Percentiles rank a stretch among this genome's conserved stretches.
These are phyloP conservation scores for carrot (Daucus carota) DNA, from an alignment of 129 eudicot genomes.

Conservation along the genomic window DNA sequence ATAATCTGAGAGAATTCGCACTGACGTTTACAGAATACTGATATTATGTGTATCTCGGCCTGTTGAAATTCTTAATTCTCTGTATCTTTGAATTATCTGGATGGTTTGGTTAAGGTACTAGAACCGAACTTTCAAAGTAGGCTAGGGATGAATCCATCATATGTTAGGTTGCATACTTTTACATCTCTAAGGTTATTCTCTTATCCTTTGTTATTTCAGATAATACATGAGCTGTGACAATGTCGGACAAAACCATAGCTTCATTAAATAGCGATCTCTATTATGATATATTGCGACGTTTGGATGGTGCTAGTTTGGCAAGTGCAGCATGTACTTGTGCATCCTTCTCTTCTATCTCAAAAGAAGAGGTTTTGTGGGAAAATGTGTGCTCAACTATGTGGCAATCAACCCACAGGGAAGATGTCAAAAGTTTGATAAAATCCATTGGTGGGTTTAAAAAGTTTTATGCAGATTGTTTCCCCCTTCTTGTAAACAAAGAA, in stretches of 20 bases:
- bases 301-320: constrained; percentile 87
- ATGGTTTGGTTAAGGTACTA: background rate
- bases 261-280: constrained; percentile 64
- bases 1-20: background rate
- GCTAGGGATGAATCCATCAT: background rate
- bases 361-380: constrained; percentile 92
- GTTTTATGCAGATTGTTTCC: constrained; percentile 86
- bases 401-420: constrained; percentile 82
- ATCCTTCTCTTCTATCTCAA: constrained; percentile 62
- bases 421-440: constrained; percentile 43
- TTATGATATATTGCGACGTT: constrained; percentile 79
- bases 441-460: constrained; percentile 82
- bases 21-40: background rate
- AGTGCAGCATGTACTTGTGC: constrained; percentile 92
- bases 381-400: constrained; percentile 72
- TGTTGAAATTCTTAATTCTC: background rate
- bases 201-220: constrained; percentile 28
- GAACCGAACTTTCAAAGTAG: background rate
- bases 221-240: constrained; percentile 26
- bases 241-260: constrained; percentile 55
- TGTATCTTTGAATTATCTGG: background rate
- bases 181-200: background rate
- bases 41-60: background rate
- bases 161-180: background rate
- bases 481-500: constrained; percentile 82